Evolutionary conservation across 306 rosid genomes (phyloP), one percentile per base, ranked within the genome.

Genomic region (Dryas octopetala): DNA sequence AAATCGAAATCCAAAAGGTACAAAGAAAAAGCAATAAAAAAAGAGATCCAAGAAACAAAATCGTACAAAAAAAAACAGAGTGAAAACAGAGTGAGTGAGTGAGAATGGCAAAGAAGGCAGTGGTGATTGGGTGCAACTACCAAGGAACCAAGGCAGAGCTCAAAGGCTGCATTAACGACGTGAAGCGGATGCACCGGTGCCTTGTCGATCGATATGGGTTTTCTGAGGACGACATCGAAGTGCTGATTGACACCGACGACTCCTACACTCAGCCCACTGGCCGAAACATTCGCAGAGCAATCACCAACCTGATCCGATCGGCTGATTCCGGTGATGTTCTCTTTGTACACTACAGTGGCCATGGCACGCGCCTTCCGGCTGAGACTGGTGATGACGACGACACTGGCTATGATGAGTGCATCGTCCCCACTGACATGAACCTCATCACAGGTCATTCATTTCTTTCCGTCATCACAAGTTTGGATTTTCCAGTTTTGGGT

Each of bases 371-470:
- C 65, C 97, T 93, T 7, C 97, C 97, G 0, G 92, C 99, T 0
- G 99, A 96, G 91, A 92, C 96, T 7, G 99, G 98, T 12, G 91
- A 93, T 32, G 90, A 88, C 0, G 99, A 96, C 6, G 98, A 88
- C 45, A 91, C 98, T 0, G 96, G 97, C 62, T 96, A 76, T 43
- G 99, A 92, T 64, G 99, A 96, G 83, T 96, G 99, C 82, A 86
- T 96, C 68, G 99, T 90, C 64, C 99, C 98, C n/a, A 44, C 72
- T 2, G 91, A 93, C 83, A 89, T 93, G 97, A 93, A 93, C 79
- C 96, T 91, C 79, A 91, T 93, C 84, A 88, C 90, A 8, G 93
- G 98, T 91, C 50, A 32, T 54, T 50, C 57, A 7, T 52, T 48
- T 14, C 50, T 28, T 16, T 1, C 50, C 32, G 1, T 51, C 16